Percentiles rank a stretch among this genome's conserved stretches.
Evolutionary conservation across 768 basidiomycete species (phyloP).

Genomic region (Mycena haematopus): DNA sequence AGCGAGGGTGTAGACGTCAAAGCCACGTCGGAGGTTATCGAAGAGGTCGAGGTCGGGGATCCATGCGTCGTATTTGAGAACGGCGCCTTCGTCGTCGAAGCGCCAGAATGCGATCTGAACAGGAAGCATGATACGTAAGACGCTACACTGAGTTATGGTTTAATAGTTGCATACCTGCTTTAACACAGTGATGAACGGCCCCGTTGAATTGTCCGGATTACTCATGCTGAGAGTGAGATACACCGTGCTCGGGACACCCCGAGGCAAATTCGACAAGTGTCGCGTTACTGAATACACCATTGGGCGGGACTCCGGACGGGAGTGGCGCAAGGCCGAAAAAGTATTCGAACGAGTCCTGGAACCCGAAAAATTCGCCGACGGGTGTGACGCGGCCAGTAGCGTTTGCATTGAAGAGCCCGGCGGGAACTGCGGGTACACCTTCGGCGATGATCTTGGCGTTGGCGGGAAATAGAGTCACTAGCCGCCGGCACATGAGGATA

Average conservation of each 20-base stretch:
- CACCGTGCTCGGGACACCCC: constrained; percentile 18
- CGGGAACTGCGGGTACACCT: constrained; percentile 8
- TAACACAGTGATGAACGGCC: constrained; percentile 7
- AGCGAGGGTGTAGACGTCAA: not conserved
- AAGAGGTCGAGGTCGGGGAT: constrained; percentile 3
- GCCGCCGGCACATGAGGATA: too few relatives aligned
- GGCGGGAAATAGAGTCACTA: constrained; percentile 16
- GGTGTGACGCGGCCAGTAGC: constrained; percentile 20
- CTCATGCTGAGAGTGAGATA: constrained; percentile 9
- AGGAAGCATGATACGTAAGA: too few relatives aligned
- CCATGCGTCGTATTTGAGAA: constrained; percentile 15
- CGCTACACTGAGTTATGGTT: too few relatives aligned
- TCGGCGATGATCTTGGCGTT: constrained; percentile 13
- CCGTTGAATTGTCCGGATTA: constrained; percentile 9
- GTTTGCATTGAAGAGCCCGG: constrained; percentile 14
- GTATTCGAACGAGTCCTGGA: constrained; percentile 21
- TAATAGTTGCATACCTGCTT: constrained; percentile 13
- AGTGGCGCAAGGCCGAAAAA: constrained; percentile 23
- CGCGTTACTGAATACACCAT: constrained; percentile 15
- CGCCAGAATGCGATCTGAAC: constrained; percentile 15
- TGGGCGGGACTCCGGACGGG: constrained; percentile 5
- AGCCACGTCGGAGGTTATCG: not conserved
- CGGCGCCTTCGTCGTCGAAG: constrained; percentile 15
- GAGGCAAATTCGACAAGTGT: constrained; percentile 16
- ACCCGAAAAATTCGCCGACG: constrained; percentile 15